phyloP scores from a whole-genome alignment of 2,329 filamentous ascomycete genomes.

The Alternaria metachromatica region DNA sequence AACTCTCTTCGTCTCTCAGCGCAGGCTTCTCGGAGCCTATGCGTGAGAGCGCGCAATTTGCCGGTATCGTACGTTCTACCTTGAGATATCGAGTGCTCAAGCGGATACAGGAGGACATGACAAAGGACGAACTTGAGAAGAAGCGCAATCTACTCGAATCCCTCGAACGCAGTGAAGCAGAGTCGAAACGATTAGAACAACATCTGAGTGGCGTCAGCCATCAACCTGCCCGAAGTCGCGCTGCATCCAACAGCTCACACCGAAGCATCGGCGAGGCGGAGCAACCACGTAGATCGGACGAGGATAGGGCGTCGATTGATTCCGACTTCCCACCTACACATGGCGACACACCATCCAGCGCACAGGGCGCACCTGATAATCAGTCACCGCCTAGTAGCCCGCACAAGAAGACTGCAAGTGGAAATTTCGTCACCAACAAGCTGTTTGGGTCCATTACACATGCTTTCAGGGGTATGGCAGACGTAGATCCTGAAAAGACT shows the following conservation, averaged over 20 bases:
- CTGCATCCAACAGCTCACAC: conserved; percentile 63
- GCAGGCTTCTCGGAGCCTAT: conserved; percentile 97
- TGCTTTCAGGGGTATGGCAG: conserved; percentile 93
- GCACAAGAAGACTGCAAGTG: conserved; percentile 82
- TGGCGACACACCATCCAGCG: conserved; percentile 72
- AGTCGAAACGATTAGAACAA: conserved; percentile 91
- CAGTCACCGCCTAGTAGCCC: conserved; percentile 35
- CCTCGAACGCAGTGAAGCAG: conserved; percentile 90
- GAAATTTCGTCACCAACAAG: conserved; percentile 85
- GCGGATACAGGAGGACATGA: conserved; percentile 96
- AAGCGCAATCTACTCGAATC: conserved; percentile 83
- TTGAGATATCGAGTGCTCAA: conserved; percentile 90
- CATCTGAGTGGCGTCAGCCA: conserved; percentile 80
- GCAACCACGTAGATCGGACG: conserved; percentile 57
- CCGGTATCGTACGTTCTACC: conserved; percentile 88
- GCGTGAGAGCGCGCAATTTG: conserved; percentile 97
- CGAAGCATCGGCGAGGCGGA: conserved; percentile 48
- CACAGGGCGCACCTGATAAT: conserved; percentile 68
- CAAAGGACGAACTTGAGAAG: conserved; percentile 87
- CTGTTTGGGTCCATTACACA: conserved; percentile 96
- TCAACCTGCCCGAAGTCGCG: conserved; percentile 69
- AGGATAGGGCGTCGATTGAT: conserved; percentile 89
- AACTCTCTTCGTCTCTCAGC: conserved; percentile 84
- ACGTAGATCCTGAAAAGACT: conserved; percentile 93
- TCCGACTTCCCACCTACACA: conserved; percentile 94